Evolutionary conservation across 768 basidiomycete species (phyloP).

Genomic region (Artomyces pyxidatus): DNA sequence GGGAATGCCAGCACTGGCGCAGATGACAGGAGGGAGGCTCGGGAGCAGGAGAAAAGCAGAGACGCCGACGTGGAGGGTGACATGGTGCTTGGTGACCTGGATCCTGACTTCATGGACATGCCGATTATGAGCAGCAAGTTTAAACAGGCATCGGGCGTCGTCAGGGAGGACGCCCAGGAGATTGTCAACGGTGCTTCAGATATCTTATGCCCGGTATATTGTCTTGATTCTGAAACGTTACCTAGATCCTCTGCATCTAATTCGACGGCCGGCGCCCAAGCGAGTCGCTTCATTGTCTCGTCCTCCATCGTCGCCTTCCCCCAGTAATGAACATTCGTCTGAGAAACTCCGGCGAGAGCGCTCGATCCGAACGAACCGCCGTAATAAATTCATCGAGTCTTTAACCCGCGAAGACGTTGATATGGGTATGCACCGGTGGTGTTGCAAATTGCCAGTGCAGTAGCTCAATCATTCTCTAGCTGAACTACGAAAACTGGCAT

Average conservation of each 20-base stretch:
- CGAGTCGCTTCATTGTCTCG: background rate
- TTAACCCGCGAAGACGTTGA: conserved; percentile 71
- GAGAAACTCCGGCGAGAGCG: conserved; percentile 61
- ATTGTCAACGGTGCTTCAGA: conserved; percentile 10
- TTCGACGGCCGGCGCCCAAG: conserved; percentile 3
- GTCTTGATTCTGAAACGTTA: background rate
- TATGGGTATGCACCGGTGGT: conserved; percentile 45
- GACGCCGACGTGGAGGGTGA: conserved; percentile 10
- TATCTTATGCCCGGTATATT: background rate
- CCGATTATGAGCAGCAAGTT: conserved; percentile 3
- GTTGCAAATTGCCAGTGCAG: background rate
- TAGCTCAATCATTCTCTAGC: conserved; percentile 30
- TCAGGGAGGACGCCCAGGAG: conserved; percentile 16
- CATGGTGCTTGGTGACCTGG: conserved; percentile 10
- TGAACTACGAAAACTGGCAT: conserved; percentile 84
- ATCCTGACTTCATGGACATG: conserved; percentile 12
- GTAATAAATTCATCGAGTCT: conserved; percentile 77
- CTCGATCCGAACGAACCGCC: conserved; percentile 71
- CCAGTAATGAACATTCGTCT: conserved; percentile 2
- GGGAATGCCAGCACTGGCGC: background rate
- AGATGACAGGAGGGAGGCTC: background rate
- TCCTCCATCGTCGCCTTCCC: conserved; percentile 10
- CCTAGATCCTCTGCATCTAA: conserved; percentile 14
- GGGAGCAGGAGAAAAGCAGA: background rate
- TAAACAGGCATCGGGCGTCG: background rate